phyloP scores from a whole-genome alignment of 495 filamentous ascomycete genomes.

The Lindgomyces ingoldianus region DNA sequence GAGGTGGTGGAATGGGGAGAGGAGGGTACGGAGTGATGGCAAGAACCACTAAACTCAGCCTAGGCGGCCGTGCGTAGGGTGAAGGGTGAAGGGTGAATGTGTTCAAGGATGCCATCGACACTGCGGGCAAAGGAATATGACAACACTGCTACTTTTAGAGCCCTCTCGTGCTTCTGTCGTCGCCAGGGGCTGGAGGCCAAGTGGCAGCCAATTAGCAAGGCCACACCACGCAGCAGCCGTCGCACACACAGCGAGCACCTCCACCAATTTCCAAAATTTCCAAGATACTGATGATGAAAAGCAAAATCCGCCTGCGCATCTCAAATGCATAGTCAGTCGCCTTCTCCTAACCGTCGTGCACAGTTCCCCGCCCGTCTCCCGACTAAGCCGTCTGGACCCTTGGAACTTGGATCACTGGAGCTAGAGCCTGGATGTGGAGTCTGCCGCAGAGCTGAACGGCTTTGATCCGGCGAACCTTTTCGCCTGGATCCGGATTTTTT shows the following conservation, averaged over 20 bases:
- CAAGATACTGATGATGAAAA: not conserved
- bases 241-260: no score
- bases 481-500: not conserved
- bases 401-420: not conserved
- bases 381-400: not conserved
- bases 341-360: no score
- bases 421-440: not conserved
- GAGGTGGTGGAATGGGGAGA: constrained; percentile 14
- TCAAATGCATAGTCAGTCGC: not conserved
- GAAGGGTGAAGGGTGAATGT: no score
- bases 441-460: not conserved
- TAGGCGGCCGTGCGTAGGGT: constrained; percentile 25
- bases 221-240: constrained; percentile 8
- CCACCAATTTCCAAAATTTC: not conserved
- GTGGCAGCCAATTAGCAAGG: constrained; percentile 10
- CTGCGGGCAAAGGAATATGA: constrained; percentile 12
- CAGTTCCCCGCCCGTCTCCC: no score
- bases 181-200: constrained; percentile 9
- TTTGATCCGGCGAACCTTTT: no score
- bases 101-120: constrained; percentile 19
- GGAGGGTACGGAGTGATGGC: constrained; percentile 12
- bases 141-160: constrained; percentile 33
- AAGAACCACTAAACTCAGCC: constrained; percentile 3
- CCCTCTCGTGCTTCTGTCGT: constrained; percentile 6
- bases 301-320: not conserved